These are phyloP conservation scores for Wilcoxina mikolae DNA, from an alignment of 495 filamentous ascomycete species.

Conservation along the genomic window DNA sequence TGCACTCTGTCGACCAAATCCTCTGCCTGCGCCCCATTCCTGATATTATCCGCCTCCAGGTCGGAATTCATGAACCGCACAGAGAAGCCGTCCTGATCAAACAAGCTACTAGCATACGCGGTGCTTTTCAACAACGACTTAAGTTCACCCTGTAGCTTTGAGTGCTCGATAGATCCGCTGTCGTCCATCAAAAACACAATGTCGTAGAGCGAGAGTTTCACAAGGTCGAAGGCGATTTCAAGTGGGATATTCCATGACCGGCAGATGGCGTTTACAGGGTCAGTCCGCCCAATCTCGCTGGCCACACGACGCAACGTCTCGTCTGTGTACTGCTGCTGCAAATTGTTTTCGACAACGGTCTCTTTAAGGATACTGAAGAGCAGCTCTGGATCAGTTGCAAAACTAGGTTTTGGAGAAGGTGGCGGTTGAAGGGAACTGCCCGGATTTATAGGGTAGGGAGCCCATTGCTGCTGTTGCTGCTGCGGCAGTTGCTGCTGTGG, in stretches of 20 bases:
- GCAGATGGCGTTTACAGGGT: constrained; percentile 22
- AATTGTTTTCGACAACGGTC: constrained; percentile 20
- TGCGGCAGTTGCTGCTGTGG: too few species aligned
- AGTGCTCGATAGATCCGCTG: constrained; percentile 56
- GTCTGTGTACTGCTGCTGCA: constrained; percentile 23
- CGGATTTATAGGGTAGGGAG: too few species aligned
- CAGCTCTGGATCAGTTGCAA: constrained; percentile 15
- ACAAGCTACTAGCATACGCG: constrained; percentile 49
- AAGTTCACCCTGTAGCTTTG: constrained; percentile 43
- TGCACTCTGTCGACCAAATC: constrained; percentile 41
- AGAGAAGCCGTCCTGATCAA: constrained; percentile 55
- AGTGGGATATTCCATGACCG: constrained; percentile 40
- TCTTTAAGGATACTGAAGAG: constrained; percentile 21
- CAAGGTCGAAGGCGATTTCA: constrained; percentile 53
- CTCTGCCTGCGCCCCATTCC: constrained; percentile 43
- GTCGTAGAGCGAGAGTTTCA: constrained; percentile 53
- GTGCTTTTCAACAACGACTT: constrained; percentile 47
- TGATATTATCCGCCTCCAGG: constrained; percentile 40
- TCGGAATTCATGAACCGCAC: constrained; percentile 57
- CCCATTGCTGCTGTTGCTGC: too few species aligned
- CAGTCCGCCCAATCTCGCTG: constrained; percentile 15
- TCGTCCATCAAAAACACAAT: constrained; percentile 47
- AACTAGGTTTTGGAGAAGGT: background rate
- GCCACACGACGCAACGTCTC: constrained; percentile 13
- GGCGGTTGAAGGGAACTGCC: too few species aligned